Percentiles rank a stretch among this genome's conserved stretches.
Conservation (phyloP, 345 rosid species). For the Excoecaria agallocha region DNA sequence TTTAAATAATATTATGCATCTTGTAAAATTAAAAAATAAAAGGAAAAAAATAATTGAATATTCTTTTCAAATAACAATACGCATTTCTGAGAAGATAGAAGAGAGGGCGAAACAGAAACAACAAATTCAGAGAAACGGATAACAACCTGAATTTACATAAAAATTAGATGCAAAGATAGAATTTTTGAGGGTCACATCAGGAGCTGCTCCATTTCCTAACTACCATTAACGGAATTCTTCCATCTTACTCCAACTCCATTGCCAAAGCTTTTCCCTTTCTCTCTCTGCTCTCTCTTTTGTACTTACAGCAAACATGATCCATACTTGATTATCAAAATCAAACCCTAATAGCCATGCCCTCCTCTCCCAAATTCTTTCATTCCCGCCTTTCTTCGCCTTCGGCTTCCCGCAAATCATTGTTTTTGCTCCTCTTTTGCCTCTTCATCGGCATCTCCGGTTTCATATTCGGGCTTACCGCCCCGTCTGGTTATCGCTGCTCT, state of each 20-base stretch:
- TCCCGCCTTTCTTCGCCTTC: slow-evolving; percentile 36
- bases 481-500: slow-evolving; percentile 16
- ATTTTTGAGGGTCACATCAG: not conserved
- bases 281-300: not conserved
- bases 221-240: not conserved
- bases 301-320: not conserved
- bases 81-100: too few species aligned
- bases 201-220: not conserved
- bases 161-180: not conserved
- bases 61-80: too few species aligned
- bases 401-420: slow-evolving; percentile 46
- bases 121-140: too few species aligned
- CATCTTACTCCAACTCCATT: not conserved
- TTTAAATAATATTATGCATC: too few species aligned
- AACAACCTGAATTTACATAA: too few species aligned
- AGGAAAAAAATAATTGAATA: too few species aligned
- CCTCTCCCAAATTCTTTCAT: slow-evolving; percentile 62
- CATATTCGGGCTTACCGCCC: slow-evolving; percentile 53
- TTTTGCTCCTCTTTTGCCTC: slow-evolving; percentile 46
- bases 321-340: not conserved
- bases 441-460: slow-evolving; percentile 64
- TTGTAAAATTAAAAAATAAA: too few species aligned
- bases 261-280: not conserved
- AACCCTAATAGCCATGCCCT: slow-evolving; percentile 53
- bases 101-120: too few species aligned